These are phyloP conservation scores for Pseudotulostoma volvatum DNA, from an alignment of 495 filamentous ascomycete genomes.

Conservation along the genomic window DNA sequence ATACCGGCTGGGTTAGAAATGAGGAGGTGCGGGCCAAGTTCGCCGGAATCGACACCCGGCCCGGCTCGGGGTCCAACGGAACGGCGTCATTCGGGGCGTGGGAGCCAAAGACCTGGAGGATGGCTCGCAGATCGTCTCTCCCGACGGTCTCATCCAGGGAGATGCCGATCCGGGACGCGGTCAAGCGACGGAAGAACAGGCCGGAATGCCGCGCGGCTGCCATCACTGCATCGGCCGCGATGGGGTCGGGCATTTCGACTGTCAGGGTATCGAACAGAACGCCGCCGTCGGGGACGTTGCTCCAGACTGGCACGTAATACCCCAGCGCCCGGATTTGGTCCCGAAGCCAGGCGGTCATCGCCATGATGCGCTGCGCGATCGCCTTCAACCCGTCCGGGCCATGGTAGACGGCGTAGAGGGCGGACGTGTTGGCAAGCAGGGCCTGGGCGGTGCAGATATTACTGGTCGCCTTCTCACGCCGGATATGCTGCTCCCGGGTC, in stretches of 20 bases:
- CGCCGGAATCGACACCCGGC: conserved; percentile 36
- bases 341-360: conserved; percentile 53
- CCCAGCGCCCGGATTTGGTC: conserved; percentile 49
- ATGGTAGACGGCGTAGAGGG: conserved; percentile 96
- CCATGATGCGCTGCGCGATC: conserved; percentile 66
- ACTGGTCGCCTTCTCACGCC: conserved; percentile 94
- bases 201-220: conserved; percentile 31
- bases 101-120: conserved; percentile 41
- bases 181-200: conserved; percentile 51
- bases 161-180: conserved; percentile 43
- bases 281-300: conserved; percentile 33
- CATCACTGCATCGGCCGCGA: conserved; percentile 34
- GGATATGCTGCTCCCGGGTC: conserved; percentile 93
- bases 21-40: conserved; percentile 51
- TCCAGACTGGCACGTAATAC: conserved; percentile 40
- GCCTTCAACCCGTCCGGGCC: conserved; percentile 70
- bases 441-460: conserved; percentile 98
- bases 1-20: conserved; percentile 84
- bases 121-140: conserved; percentile 40
- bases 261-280: conserved; percentile 69
- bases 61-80: conserved; percentile 28
- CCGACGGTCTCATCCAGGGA: conserved; percentile 61
- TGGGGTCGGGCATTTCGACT: conserved; percentile 37
- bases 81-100: conserved; percentile 19
- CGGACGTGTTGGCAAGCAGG: conserved; percentile 89